phyloP scores from a whole-genome alignment of 345 rosid species.

The Carallia pectinifolia region DNA sequence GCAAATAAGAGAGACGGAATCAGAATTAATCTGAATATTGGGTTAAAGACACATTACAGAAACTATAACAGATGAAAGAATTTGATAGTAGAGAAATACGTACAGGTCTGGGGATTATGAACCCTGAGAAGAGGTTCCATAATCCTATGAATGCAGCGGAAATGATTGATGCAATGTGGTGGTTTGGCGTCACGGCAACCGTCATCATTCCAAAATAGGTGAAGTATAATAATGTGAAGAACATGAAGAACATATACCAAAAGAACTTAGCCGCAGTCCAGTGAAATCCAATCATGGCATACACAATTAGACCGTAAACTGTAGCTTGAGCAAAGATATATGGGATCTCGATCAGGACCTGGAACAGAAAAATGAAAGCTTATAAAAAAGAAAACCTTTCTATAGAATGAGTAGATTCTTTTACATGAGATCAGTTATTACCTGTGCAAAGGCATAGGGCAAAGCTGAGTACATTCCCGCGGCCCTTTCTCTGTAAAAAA shows the following conservation, averaged over 20 bases:
- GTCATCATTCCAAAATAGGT: conserved; percentile 77
- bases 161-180: conserved; percentile 53
- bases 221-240: conserved; percentile 57
- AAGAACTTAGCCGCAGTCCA: conserved; percentile 55
- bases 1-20: neutral
- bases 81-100: neutral
- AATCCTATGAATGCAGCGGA: conserved; percentile 45
- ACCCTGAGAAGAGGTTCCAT: conserved; percentile 68
- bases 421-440: too few species aligned
- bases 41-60: too few species aligned
- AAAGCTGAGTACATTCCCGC: conserved; percentile 72
- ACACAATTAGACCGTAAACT: conserved; percentile 50
- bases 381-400: too few species aligned
- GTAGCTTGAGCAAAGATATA: conserved; percentile 47
- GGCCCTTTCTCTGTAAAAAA: conserved; percentile 68
- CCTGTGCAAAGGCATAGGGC: conserved; percentile 70
- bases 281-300: conserved; percentile 63
- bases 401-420: too few species aligned
- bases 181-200: conserved; percentile 64
- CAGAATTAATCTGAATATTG: neutral
- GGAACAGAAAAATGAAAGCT: neutral
- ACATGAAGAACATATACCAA: conserved; percentile 65
- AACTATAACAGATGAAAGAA: neutral
- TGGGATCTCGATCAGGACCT: conserved; percentile 63
- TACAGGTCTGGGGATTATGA: conserved; percentile 62